phyloP scores from a whole-genome alignment of 768 basidiomycete species.

The Kwoniella sp. region DNA sequence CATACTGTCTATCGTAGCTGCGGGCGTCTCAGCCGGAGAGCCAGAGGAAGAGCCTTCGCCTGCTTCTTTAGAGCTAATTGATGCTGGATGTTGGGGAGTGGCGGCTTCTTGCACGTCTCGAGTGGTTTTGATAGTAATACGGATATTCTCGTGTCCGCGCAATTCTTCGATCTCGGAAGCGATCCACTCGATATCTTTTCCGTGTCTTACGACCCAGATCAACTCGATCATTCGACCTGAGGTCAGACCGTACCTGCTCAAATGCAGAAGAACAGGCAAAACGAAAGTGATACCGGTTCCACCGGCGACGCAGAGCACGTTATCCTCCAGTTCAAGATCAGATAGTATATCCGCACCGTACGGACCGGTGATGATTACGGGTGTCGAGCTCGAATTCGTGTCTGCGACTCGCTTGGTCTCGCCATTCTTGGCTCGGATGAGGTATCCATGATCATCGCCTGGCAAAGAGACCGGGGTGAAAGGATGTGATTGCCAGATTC shows the following conservation, averaged over 20 bases:
- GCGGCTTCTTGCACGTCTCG: slow-evolving; percentile 15
- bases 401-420: slow-evolving; percentile 33
- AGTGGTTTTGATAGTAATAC: slow-evolving; percentile 27
- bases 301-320: slow-evolving; percentile 38
- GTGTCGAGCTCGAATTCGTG: slow-evolving; percentile 8
- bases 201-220: slow-evolving; percentile 36
- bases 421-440: slow-evolving; percentile 33
- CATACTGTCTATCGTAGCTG: neutral
- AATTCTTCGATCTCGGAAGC: slow-evolving; percentile 27
- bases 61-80: neutral
- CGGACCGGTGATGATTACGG: slow-evolving; percentile 40
- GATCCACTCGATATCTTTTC: slow-evolving; percentile 34
- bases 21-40: slow-evolving; percentile 9
- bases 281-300: slow-evolving; percentile 39
- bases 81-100: neutral
- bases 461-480: slow-evolving; percentile 38
- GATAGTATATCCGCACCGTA: slow-evolving; percentile 33
- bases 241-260: slow-evolving; percentile 10
- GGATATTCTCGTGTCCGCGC: slow-evolving; percentile 17
- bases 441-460: slow-evolving; percentile 22
- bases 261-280: slow-evolving; percentile 31
- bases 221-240: slow-evolving; percentile 24
- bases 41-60: neutral
- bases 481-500: slow-evolving; percentile 44
- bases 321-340: slow-evolving; percentile 12